Evolutionary conservation across 2,329 filamentous ascomycete species (phyloP), one percentile per base, ranked within the genome.

Genomic region (Drechmeria coniospora): DNA sequence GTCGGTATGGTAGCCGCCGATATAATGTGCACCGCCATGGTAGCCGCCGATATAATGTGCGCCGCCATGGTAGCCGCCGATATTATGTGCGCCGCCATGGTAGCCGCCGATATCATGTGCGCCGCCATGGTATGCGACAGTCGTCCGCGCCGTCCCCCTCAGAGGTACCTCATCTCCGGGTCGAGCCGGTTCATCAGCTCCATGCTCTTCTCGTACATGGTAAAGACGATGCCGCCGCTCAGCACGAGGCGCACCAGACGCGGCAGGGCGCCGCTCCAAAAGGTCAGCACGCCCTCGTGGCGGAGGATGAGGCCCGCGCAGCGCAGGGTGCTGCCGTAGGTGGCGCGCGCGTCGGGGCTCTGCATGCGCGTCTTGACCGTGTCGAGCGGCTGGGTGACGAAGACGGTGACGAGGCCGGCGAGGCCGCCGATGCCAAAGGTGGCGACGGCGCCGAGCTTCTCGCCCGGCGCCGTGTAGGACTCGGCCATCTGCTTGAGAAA

Each of bases 331-430:
- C 92, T 94, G 48, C 79, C 84, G 49, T 98, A 98, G 34, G 77
- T 57, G 23, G 57, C 61, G 36, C 68, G 70, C 19, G 87, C 82
- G 52, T 94, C 83, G 35, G 94, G 77, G 40, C 83, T 92, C 67
- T 98, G 90, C 90, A 98, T 98, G 36, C 83, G 58, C 39, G 90
- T 98, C 69, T 98, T 98, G 50, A 98, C 69, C 0, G 87, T 95
- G 53, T 98, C 90, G 23, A 98, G 60, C 13, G 71, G 72, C 49
- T 77, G 71, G 29, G 72, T 77, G 17, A 71, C 73, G 34, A 72
- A 86, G 30, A 98, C 90, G 2, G 90, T 98, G 36, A 95, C 84
- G 5, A 92, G 57, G 2, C 90, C 90, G 0, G 90, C 87, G 15
- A 90, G 56, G 14, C 80, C 87, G 29, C 90, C 90, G 42, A 94